phyloP scores from a whole-genome alignment of 139 green algal genomes.

The Pseudopediastrum boryanum region DNA sequence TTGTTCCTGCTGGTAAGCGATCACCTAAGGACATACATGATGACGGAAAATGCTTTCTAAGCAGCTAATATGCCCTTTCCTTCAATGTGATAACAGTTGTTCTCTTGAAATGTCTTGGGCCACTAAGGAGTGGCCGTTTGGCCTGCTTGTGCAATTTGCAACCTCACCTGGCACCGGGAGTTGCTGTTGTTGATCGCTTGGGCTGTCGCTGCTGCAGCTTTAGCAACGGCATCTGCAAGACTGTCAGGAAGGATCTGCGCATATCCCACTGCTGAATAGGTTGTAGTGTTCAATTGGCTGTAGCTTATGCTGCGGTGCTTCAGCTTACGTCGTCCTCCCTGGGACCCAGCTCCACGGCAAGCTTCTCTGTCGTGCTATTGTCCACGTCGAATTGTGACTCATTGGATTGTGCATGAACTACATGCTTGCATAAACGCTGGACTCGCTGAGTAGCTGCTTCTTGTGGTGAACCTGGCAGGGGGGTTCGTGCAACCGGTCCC shows the following conservation, averaged over 20 bases:
- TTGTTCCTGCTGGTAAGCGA: background rate
- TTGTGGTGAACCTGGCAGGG: too few relatives aligned
- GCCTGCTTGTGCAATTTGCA: background rate
- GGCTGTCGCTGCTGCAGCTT: constrained; percentile 54
- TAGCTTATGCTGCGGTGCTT: background rate
- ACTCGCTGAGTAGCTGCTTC: too few relatives aligned
- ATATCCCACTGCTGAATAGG: background rate
- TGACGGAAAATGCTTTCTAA: background rate
- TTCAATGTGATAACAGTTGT: background rate
- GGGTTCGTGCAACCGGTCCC: too few relatives aligned
- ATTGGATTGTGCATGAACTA: too few relatives aligned
- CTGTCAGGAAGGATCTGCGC: constrained; percentile 73
- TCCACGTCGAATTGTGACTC: constrained; percentile 38
- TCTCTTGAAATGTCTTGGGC: background rate
- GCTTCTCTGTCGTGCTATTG: background rate
- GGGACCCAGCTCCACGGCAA: constrained; percentile 28
- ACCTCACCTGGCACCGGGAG: constrained; percentile 61
- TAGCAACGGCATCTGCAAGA: constrained; percentile 69
- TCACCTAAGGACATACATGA: background rate
- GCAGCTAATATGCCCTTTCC: background rate
- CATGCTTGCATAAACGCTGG: too few relatives aligned
- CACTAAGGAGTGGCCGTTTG: background rate
- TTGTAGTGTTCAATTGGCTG: background rate
- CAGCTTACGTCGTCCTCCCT: background rate
- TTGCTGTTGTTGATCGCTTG: constrained; percentile 67